Base-by-base conservation (phyloP, 441 rosid genomes). In the Bruguiera hainesii region DNA sequence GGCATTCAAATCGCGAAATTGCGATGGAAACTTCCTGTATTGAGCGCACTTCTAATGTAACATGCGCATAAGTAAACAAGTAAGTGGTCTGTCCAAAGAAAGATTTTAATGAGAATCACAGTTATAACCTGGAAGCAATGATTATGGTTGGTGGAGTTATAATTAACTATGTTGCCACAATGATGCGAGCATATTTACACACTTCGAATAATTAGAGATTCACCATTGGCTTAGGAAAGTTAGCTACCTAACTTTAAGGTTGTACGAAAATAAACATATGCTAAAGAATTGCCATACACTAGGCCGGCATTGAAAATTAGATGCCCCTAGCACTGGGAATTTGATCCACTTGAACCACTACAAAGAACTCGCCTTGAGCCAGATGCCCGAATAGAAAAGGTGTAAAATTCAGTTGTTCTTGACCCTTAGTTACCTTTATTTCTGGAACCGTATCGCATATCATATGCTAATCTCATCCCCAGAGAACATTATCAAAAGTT, bases 301-400 rank as follows among this genome's bases (percentile, higher is more conserved):
- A 55, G 55, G 21, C 63, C 64, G 33, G 60, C 60, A 73, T 15
- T 23, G 13, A 30, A 60, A 39, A 57, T 49, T 61, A 23, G 16
- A 33, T 60, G 63, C 61, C 74, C 25, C 28, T 6, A 26, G 5
- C 9, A 62, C 46, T 61, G 72, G 66, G 35, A 26, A 20, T 50
- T 35, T 52, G 57, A 28, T 61, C 62, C 52, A 1, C 6, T 48
- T 0, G 21, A 58, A 59, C 63, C 63, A 13, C 18, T 56, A 23
- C 8, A 55, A 68, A 20, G 57, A 37, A 63, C 57, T 56, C 51
- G 60, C 61, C 31, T 70, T 26, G 77, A 60, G 71, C 67, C 73
- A 67, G 64, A 33, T 79, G 42, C 66, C 64, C 57, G 16, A 8
- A 42, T 26, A 5, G 26, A 50, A 56, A 63, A 56, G 11, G 18